Base-by-base conservation (phyloP, 805 yeast genomes). In the Ogataea methanolica region DNA sequence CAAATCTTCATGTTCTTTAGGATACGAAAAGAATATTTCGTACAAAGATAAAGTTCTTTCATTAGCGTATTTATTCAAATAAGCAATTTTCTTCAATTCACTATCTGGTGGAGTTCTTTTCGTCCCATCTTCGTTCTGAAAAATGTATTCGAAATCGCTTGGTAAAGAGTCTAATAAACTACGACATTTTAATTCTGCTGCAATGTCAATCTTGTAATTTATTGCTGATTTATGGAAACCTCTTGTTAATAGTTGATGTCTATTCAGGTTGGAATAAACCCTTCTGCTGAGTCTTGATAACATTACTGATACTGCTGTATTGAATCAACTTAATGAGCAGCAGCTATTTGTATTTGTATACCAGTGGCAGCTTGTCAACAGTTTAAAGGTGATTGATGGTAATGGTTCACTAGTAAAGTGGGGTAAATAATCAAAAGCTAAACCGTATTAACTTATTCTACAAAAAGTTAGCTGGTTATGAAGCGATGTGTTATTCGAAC, bases 81-180 rank as follows among this genome's bases (percentile, higher is more conserved):
- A 84, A 19, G 92, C 89, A 47, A 87, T 79, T 41, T 79, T 78
- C 66, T 84, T 80, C 60, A 86, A 74, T 69, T 88, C 94, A 36
- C 69, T 67, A 59, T 88, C 95, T 29, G 75, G 65, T 42, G 90
- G 92, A 21, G 73, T 77, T 54, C 90, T 75, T 45, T 83, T 78
- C 11, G 88, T 70, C 6, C 95, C 96, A 62, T 88, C 92, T 43
- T 84, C 76, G 64, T 84, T 83, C 61, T 83, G 79, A 66, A 81
- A 88, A 54, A 85, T 73, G 61, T 80, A 77, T 47, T 83, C 76
- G 33, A 85, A 78, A 29, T 82, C 75, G 23, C 11, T 6, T 26
- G 90, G 85, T 46, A 86, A 72, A 22, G 78, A 64, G 59, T 80
- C 82, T 56, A 88, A 74, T 57, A 79, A 72, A 54, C 72, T 65